Percentiles rank a stretch among this genome's conserved stretches.
Conservation (phyloP, 257 asterid genomes). For the Ajuga chamaepitys region DNA sequence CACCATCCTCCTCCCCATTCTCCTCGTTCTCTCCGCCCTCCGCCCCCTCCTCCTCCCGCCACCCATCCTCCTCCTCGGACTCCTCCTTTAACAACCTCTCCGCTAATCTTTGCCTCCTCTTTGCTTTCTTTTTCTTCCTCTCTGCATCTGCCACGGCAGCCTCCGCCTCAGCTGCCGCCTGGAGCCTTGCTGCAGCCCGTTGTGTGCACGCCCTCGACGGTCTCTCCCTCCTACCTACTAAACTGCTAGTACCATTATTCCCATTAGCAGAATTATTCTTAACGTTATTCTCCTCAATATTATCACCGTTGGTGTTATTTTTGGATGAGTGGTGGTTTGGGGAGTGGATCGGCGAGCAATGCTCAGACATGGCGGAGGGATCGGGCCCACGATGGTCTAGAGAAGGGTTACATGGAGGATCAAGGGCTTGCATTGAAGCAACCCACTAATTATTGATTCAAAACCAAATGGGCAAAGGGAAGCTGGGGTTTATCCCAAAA, state of each 20-base stretch:
- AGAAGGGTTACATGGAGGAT: conserved; percentile 41
- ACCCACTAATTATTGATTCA: conserved; percentile 9
- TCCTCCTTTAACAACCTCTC: conserved; percentile 67
- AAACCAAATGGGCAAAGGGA: conserved; percentile 6
- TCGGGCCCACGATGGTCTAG: conserved; percentile 33
- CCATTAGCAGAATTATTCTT: conserved; percentile 20
- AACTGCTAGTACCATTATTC: conserved; percentile 33
- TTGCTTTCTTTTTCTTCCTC: conserved; percentile 56
- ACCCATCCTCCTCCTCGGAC: conserved; percentile 34
- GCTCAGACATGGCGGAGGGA: conserved; percentile 36
- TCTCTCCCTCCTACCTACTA: conserved; percentile 71
- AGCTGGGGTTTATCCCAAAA: conserved; percentile 23
- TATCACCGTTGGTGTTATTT: conserved; percentile 20
- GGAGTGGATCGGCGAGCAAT: conserved; percentile 66
- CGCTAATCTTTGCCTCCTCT: conserved; percentile 49
- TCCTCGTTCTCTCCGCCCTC: conserved; percentile 22
- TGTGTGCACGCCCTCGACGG: conserved; percentile 98
- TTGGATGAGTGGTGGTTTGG: conserved; percentile 25
- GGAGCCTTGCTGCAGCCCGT: conserved; percentile 82
- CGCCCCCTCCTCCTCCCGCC: conserved; percentile 19
- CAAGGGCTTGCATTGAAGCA: conserved; percentile 46
- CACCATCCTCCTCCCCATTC: conserved; percentile 21
- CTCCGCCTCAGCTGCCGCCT: conserved; percentile 87
- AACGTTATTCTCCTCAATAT: conserved; percentile 22
- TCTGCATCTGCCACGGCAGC: conserved; percentile 53